These are phyloP conservation scores for Fennellomyces sp. DNA, from an alignment of 371 early-diverging fungal genomes.

Conservation along the genomic window DNA sequence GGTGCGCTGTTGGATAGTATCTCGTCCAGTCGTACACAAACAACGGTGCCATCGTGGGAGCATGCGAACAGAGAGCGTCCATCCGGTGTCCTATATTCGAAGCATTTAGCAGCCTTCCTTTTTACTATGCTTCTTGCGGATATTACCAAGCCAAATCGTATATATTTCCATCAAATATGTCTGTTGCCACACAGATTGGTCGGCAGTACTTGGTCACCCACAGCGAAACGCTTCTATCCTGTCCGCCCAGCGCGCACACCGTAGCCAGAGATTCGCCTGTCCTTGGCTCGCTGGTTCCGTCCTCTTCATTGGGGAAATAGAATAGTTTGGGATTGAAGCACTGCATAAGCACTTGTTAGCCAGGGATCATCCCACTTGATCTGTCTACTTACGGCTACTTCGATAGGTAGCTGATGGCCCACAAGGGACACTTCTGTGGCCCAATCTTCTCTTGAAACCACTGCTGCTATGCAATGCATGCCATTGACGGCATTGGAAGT, in stretches of 20 bases:
- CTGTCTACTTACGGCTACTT: slow-evolving; percentile 86
- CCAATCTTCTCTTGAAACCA: slow-evolving; percentile 84
- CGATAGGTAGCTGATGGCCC: slow-evolving; percentile 90
- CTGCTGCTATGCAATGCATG: slow-evolving; percentile 79
- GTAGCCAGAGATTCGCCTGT: slow-evolving; percentile 44
- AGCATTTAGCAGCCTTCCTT: background rate
- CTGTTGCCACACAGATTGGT: slow-evolving; percentile 76
- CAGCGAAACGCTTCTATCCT: slow-evolving; percentile 88
- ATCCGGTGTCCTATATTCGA: slow-evolving; percentile 63
- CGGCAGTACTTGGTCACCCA: slow-evolving; percentile 84
- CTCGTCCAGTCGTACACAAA: slow-evolving; percentile 67
- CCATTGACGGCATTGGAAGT: slow-evolving; percentile 92
- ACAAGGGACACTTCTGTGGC: slow-evolving; percentile 80
- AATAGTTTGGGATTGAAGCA: slow-evolving; percentile 84
- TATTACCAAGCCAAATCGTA: slow-evolving; percentile 88
- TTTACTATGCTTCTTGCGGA: background rate
- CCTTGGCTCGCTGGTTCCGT: slow-evolving; percentile 9
- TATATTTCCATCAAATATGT: slow-evolving; percentile 82
- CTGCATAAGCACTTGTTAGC: slow-evolving; percentile 24
- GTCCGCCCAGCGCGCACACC: slow-evolving; percentile 89
- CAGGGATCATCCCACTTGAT: background rate
- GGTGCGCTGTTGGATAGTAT: slow-evolving; percentile 73
- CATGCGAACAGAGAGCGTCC: slow-evolving; percentile 83
- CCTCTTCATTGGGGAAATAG: slow-evolving; percentile 22
- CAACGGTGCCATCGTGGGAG: slow-evolving; percentile 93